Conservation (phyloP, 768 basidiomycete species). For the Auriscalpium orientale region DNA sequence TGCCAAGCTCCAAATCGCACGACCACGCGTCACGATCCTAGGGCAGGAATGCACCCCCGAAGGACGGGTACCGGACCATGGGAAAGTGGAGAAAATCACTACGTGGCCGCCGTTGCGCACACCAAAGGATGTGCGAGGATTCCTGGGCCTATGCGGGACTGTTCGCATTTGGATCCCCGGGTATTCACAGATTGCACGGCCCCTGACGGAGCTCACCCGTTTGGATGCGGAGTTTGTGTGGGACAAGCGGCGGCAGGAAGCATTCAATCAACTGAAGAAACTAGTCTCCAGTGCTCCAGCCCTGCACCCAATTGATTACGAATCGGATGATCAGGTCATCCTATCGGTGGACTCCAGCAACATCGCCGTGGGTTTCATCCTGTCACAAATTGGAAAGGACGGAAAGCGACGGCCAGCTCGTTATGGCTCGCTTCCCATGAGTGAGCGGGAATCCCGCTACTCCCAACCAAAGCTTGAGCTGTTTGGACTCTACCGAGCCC, state of each 20-base stretch:
- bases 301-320: constrained; percentile 10
- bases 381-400: constrained; percentile 19
- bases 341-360: constrained; percentile 21
- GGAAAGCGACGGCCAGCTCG: constrained; percentile 19
- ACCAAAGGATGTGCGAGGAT: constrained; percentile 18
- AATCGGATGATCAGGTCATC: constrained; percentile 10
- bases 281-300: background rate
- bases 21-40: constrained; percentile 22
- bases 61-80: constrained; percentile 23
- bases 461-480: constrained; percentile 23
- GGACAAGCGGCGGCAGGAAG: background rate
- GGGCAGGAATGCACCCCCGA: constrained; percentile 32
- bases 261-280: background rate
- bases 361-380: constrained; percentile 20
- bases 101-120: constrained; percentile 15
- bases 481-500: constrained; percentile 18
- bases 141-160: constrained; percentile 18
- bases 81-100: constrained; percentile 18
- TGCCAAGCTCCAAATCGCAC: background rate
- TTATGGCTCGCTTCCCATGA: constrained; percentile 34
- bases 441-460: constrained; percentile 18
- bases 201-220: constrained; percentile 15
- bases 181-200: constrained; percentile 12
- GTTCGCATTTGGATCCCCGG: constrained; percentile 15
- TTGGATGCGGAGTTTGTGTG: constrained; percentile 8